Conservation (phyloP, 345 rosid genomes). For the Hypericum perforatum region DNA sequence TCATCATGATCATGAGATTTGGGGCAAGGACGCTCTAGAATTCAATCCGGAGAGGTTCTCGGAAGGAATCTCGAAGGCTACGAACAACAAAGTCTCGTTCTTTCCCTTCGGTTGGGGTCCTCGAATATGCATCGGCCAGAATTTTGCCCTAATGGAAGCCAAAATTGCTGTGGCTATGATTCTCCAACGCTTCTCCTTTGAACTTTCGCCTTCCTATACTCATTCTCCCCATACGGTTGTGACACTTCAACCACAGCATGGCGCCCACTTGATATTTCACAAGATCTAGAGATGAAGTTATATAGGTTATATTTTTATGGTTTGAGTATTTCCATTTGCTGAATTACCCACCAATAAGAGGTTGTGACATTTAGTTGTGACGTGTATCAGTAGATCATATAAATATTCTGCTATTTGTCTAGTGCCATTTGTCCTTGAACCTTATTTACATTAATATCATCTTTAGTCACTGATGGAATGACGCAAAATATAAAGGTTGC, state of each 20-base stretch:
- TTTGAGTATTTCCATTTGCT: too few species aligned
- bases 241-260: constrained; percentile 1
- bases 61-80: neutral
- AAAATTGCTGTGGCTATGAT: constrained; percentile 3
- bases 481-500: too few species aligned
- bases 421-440: too few species aligned
- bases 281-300: too few species aligned
- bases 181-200: neutral
- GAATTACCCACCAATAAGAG: too few species aligned
- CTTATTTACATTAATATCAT: too few species aligned
- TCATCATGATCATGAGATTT: constrained; percentile 8
- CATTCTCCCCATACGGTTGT: constrained; percentile 1
- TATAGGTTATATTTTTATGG: too few species aligned
- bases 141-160: constrained; percentile 1
- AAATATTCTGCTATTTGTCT: too few species aligned
- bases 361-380: too few species aligned
- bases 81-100: constrained; percentile 1
- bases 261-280: neutral
- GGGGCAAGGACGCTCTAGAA: constrained; percentile 29
- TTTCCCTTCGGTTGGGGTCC: constrained; percentile 7
- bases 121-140: constrained; percentile 4
- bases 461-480: too few species aligned
- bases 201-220: neutral
- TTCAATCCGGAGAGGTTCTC: constrained; percentile 2
- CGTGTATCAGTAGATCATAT: too few species aligned